These are phyloP conservation scores for Ceratocystiopsis sp. DNA, from an alignment of 2,329 filamentous ascomycete species.

Conservation along the genomic window DNA sequence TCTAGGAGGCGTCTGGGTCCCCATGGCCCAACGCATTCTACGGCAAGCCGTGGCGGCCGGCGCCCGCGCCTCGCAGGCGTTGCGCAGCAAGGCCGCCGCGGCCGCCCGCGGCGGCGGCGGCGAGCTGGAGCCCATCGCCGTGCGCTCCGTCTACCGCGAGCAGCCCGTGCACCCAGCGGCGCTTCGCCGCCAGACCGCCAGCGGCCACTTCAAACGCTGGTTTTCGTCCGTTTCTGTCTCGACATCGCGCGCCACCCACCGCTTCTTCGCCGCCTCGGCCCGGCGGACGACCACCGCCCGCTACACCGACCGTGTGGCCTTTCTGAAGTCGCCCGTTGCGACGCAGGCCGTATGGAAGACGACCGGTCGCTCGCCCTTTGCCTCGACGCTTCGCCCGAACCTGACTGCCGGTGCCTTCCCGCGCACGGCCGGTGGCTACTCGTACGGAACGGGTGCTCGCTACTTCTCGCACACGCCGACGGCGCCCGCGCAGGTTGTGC, in stretches of 20 bases:
- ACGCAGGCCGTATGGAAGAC: slow-evolving; percentile 39
- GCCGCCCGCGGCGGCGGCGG: slow-evolving; percentile 20
- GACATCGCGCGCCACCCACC: slow-evolving; percentile 19
- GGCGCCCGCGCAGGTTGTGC: slow-evolving; percentile 73
- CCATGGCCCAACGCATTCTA: slow-evolving; percentile 36
- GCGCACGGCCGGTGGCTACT: slow-evolving; percentile 78
- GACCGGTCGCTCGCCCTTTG: slow-evolving; percentile 68
- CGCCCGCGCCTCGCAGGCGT: slow-evolving; percentile 30
- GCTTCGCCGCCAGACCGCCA: slow-evolving; percentile 31
- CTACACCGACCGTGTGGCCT: slow-evolving; percentile 30
- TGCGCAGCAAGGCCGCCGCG: slow-evolving; percentile 32
- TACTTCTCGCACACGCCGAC: slow-evolving; percentile 85
- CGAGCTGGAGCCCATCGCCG: slow-evolving; percentile 28
- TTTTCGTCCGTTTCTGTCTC: slow-evolving; percentile 26
- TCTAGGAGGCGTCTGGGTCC: slow-evolving; percentile 39
- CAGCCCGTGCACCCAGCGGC: slow-evolving; percentile 36
- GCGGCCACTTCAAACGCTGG: slow-evolving; percentile 18
- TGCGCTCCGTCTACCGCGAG: slow-evolving; percentile 15
- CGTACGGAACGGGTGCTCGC: slow-evolving; percentile 42
- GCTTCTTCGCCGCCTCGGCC: slow-evolving; percentile 32
- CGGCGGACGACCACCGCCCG: slow-evolving; percentile 15
- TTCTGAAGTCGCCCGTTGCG: slow-evolving; percentile 31
- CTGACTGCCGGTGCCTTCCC: slow-evolving; percentile 75
- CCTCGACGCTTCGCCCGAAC: slow-evolving; percentile 76
- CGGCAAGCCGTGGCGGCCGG: slow-evolving; percentile 27